A percentile compares a stretch with the other conserved stretches of the same genome.
Evolutionary conservation across 352 stramenopile genomes (phyloP).

Genomic region (Globisporangium ultimum): DNA sequence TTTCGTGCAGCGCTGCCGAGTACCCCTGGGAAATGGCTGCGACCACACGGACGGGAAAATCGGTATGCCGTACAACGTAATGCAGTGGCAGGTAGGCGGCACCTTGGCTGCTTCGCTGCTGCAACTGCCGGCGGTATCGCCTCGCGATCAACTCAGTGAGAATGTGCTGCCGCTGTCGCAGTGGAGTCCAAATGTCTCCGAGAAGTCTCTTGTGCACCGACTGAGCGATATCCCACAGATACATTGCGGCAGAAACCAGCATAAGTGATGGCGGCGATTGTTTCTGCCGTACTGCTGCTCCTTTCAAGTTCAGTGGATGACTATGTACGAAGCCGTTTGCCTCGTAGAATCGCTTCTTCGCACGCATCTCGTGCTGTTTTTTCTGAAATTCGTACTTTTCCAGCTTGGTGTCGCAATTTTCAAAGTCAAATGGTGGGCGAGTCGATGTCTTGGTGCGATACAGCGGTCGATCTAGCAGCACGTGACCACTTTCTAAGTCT

Average conservation of each 20-base stretch:
- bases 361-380: conserved; percentile 26
- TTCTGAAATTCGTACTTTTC: conserved; percentile 45
- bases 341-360: conserved; percentile 48
- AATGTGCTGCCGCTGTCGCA: conserved; percentile 28
- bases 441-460: conserved; percentile 29
- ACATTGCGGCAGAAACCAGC: conserved; percentile 33
- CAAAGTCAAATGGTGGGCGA: conserved; percentile 34
- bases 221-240: conserved; percentile 35
- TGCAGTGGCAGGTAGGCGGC: conserved; percentile 50
- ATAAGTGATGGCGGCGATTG: conserved; percentile 1
- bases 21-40: conserved; percentile 35
- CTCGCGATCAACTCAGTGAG: conserved; percentile 50
- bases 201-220: conserved; percentile 40
- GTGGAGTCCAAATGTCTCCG: conserved; percentile 44
- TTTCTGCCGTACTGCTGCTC: not conserved
- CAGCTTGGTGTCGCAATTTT: conserved; percentile 40
- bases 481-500: conserved; percentile 26
- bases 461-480: conserved; percentile 44
- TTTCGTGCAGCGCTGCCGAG: conserved; percentile 29
- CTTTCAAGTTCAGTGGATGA: not conserved
- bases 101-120: conserved; percentile 38
- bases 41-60: conserved; percentile 31
- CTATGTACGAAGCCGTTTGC: conserved; percentile 2
- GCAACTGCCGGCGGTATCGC: conserved; percentile 47
- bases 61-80: conserved; percentile 40